Base-by-base conservation (phyloP, 1,284 basidiomycete genomes). In the Thecaphora frezii region DNA sequence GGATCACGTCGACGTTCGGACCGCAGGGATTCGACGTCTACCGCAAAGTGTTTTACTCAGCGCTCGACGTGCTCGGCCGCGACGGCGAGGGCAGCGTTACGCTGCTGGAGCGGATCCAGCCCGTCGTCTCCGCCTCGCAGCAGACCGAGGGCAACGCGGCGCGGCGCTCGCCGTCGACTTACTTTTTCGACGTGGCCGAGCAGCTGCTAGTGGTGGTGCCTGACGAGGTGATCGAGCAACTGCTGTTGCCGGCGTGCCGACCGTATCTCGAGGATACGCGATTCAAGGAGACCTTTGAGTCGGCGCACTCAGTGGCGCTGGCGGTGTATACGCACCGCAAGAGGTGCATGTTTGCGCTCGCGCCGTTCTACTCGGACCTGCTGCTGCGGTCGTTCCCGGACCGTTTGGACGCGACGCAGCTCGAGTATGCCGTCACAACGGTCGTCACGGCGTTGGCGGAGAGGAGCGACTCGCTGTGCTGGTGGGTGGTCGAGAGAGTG, bases 221-320 rank as follows among this genome's bases (percentile, higher is more conserved):
- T 3, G 68, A 74, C 25, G 45, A 66, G 36, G 60, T 78, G 39
- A 58, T 78, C 19, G 69, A 75, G 39, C 46, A 49, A 45, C 52
- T 68, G 12, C 28, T 76, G 5, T 47, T 78, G 30, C 67, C 69
- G 22, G 38, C 66, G 25, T 74, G 71, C 36, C 58, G 62, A 3
- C 71, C 71, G 10, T 76, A 74, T 23, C 46, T 76, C 24, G 62
- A 68, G 30, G 58, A 73, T 48, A 63, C 69, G 22, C 43, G 47
- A 5, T 69, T 61, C 62, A 66, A 63, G 47, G 71, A 74, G 24
- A 57, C 76, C 3, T 78, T 78, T 36, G 76, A 78, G 49, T 76
- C 75, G 13, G 71, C 76, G 9, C 76, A 78, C 39, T 69, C 76
- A 36, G 70, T 76, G 4, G 57, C 77, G 9, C 60, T 78, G 12